Conservation (phyloP, 1,284 basidiomycete genomes). For the Tetrapyrgos nigripes region DNA sequence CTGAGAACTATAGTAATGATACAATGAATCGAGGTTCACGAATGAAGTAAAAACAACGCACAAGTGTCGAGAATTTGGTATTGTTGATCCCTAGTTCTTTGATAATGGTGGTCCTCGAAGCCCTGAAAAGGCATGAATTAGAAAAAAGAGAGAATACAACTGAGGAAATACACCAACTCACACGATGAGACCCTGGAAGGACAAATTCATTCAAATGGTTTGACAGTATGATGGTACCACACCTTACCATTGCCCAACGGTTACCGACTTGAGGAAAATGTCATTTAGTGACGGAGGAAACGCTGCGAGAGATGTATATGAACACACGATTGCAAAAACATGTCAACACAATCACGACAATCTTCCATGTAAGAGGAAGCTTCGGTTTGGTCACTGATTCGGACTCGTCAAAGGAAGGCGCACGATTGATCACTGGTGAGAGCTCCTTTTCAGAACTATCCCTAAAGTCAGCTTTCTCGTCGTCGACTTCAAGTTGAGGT, state of each 20-base stretch:
- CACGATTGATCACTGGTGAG: not conserved
- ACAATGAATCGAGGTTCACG: conserved; percentile 4
- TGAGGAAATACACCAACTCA: conserved; percentile 27
- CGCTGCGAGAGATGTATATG: not conserved
- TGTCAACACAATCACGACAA: conserved; percentile 33
- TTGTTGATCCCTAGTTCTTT: conserved; percentile 51
- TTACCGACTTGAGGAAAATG: conserved; percentile 42
- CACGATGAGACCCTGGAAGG: conserved; percentile 45
- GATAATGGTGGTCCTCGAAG: conserved; percentile 52
- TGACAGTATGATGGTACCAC: not conserved
- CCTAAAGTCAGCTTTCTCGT: not conserved
- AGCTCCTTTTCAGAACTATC: conserved; percentile 11
- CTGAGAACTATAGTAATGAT: conserved; percentile 31
- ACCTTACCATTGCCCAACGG: conserved; percentile 53
- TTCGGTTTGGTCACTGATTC: conserved; percentile 5
- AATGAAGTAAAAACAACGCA: conserved; percentile 5
- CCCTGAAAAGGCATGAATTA: conserved; percentile 25
- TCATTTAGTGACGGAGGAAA: conserved; percentile 1
- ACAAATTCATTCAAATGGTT: not conserved
- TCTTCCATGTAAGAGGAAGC: conserved; percentile 26
- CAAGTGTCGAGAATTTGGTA: conserved; percentile 51
- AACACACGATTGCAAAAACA: conserved; percentile 40
- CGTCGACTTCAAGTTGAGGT: not conserved
- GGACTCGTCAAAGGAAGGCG: conserved; percentile 23
- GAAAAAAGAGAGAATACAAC: not conserved